A percentile compares a stretch with the other conserved stretches of the same genome.
Evolutionary conservation across 805 yeast genomes (phyloP).

Genomic region (Candida railenensis): DNA sequence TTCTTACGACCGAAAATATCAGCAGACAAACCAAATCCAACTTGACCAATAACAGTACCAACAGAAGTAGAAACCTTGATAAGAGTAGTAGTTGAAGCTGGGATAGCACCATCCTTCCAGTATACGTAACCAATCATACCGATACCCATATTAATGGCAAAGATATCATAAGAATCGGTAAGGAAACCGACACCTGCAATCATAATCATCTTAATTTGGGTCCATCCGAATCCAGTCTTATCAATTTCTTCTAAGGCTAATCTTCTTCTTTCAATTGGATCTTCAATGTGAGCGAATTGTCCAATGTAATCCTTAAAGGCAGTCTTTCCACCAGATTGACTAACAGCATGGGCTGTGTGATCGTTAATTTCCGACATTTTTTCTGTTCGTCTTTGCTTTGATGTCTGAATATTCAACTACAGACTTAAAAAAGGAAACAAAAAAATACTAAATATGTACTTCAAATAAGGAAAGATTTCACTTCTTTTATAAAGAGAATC

Average conservation of each 20-base stretch:
- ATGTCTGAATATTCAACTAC: not conserved
- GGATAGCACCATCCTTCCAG: conserved; percentile 61
- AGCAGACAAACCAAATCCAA: conserved; percentile 79
- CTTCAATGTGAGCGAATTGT: conserved; percentile 78
- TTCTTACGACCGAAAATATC: conserved; percentile 84
- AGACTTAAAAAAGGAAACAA: not conserved
- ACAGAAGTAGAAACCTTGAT: conserved; percentile 88
- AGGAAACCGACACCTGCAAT: conserved; percentile 93
- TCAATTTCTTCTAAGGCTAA: conserved; percentile 82
- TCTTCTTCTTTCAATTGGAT: conserved; percentile 85
- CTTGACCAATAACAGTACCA: conserved; percentile 90
- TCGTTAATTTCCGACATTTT: conserved; percentile 25
- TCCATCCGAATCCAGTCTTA: conserved; percentile 77
- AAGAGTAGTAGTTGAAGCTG: conserved; percentile 71
- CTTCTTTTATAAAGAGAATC: not conserved
- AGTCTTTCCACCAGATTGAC: conserved; percentile 66
- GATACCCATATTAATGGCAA: conserved; percentile 81
- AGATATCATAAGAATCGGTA: conserved; percentile 91
- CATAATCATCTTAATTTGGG: conserved; percentile 74
- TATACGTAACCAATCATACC: conserved; percentile 76
- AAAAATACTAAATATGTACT: not conserved
- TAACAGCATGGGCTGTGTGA: conserved; percentile 10
- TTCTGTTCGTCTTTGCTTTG: not conserved
- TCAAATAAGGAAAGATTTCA: not conserved
- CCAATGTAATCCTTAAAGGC: conserved; percentile 82